Base-by-base conservation (phyloP, 2,329 filamentous ascomycete genomes). In the Falciphora oryzae region DNA sequence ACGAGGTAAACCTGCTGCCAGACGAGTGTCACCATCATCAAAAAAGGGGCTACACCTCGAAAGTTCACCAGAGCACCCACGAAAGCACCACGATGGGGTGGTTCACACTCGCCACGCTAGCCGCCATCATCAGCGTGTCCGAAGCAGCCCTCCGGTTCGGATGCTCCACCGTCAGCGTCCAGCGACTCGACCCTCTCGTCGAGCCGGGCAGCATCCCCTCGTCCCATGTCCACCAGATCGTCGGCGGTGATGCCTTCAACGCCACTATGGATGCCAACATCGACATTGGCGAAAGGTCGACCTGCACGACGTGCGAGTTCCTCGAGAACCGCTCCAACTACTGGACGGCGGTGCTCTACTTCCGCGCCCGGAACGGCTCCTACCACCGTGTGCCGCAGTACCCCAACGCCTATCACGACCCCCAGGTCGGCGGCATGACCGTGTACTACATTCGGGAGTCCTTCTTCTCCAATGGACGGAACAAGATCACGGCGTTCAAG, bases 381-480 rank as follows among this genome's bases (percentile, higher is more conserved):
- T 70, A 70, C 66, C 72, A 75, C 65, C 69, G 75, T 0, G 75
- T 77, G 10, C 71, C 73, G 57, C 72, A 74, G 66, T 67, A 71
- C 67, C 61, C 65, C 56, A 66, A 67, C 32, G 63, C 59, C 29
- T 32, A 50, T 11, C 63, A 62, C 16, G 64, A 65, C 35, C 61
- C 59, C 27, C 66, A 67, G 31, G 68, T 70, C 32, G 71, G 71
- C n/a, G 76, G 76, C 53, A 77, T 79, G 67, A 77, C 77, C 14
- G 72, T 79, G 50, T 79, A 79, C 71, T 79, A 79, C 65, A 73
- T 77, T 11, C 73, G 75, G 67, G 73, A 77, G 35, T 73, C 74
- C 62, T 77, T 78, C 69, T 75, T 72, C 10, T 74, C 73, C 27
- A 75, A 76, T 28, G 76, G 75, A 50, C 77, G 78, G 65, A 70